Evolutionary conservation across 2,329 filamentous ascomycete species (phyloP).

Genomic region (Hypocrella siamensis): DNA sequence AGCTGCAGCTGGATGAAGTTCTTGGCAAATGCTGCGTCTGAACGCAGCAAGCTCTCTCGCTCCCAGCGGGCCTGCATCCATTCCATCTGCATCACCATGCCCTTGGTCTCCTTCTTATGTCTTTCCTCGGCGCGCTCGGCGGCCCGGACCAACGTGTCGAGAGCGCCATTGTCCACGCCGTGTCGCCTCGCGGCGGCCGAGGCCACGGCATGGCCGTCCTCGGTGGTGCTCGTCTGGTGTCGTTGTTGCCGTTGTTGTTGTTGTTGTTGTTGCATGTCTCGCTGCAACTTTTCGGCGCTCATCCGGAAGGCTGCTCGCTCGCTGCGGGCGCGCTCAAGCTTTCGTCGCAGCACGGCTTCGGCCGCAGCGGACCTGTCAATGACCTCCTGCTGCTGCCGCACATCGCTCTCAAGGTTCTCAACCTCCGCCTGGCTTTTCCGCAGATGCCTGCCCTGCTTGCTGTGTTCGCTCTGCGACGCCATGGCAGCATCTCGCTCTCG

Average conservation of each 20-base stretch:
- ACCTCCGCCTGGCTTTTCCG: constrained; percentile 47
- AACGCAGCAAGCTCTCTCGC: constrained; percentile 66
- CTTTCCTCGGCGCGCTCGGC: constrained; percentile 48
- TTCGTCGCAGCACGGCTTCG: constrained; percentile 45
- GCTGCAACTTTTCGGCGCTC: constrained; percentile 37
- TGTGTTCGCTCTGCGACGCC: constrained; percentile 20
- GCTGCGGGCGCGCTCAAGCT: constrained; percentile 54
- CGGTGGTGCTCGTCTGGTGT: no score
- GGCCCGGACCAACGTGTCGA: constrained; percentile 42
- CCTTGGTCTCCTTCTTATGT: constrained; percentile 63
- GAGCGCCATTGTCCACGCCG: constrained; percentile 24
- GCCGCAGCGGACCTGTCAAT: constrained; percentile 40
- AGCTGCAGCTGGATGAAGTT: constrained; percentile 65
- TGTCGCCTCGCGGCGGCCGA: constrained; percentile 12
- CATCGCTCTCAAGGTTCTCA: constrained; percentile 56
- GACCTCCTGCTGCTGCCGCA: constrained; percentile 51
- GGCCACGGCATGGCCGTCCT: constrained; percentile 3
- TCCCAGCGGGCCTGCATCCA: constrained; percentile 73
- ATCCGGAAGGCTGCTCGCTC: constrained; percentile 43
- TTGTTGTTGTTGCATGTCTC: constrained; percentile 31
- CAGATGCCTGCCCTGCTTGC: constrained; percentile 42
- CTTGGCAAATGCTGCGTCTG: constrained; percentile 76
- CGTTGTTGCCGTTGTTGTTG: not conserved
- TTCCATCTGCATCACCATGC: constrained; percentile 76
- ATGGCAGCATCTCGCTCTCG: constrained; percentile 25